phyloP scores from a whole-genome alignment of 345 rosid genomes.

The Trapa incisa region DNA sequence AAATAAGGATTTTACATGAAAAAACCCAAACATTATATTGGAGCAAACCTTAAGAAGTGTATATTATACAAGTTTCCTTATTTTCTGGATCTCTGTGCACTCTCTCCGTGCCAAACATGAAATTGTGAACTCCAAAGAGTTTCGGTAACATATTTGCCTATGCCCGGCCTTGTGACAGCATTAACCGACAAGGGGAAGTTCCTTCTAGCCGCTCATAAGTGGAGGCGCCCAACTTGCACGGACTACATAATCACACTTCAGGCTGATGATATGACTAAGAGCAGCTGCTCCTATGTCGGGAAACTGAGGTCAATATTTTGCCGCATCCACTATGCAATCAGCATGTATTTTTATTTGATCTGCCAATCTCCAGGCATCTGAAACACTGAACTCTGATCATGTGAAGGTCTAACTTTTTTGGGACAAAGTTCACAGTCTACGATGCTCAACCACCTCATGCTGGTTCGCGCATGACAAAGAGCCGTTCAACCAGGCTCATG shows the following conservation, averaged over 20 bases:
- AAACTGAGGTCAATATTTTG: conserved; percentile 49
- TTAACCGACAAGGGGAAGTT: conserved; percentile 84
- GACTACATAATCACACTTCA: conserved; percentile 72
- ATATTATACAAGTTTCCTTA: no score
- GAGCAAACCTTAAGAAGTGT: no score
- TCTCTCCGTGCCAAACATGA: background rate
- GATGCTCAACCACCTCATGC: conserved; percentile 62
- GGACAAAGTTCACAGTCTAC: conserved; percentile 81
- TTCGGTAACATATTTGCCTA: background rate
- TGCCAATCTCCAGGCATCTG: background rate
- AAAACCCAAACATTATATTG: no score
- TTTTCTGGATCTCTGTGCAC: background rate
- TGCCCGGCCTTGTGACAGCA: conserved; percentile 28
- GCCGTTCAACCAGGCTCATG: conserved; percentile 53
- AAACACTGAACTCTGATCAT: conserved; percentile 6
- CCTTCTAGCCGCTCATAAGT: conserved; percentile 78
- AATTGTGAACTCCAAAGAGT: background rate
- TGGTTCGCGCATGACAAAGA: conserved; percentile 46
- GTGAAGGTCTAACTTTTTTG: conserved; percentile 78
- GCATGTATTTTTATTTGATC: background rate
- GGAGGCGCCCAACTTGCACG: conserved; percentile 72
- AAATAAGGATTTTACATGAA: no score
- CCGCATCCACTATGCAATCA: background rate
- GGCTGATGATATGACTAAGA: conserved; percentile 53
- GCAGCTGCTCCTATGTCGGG: conserved; percentile 70